Evolutionary conservation across 2,329 filamentous ascomycete genomes (phyloP).

Genomic region (Capronia epimyces): DNA sequence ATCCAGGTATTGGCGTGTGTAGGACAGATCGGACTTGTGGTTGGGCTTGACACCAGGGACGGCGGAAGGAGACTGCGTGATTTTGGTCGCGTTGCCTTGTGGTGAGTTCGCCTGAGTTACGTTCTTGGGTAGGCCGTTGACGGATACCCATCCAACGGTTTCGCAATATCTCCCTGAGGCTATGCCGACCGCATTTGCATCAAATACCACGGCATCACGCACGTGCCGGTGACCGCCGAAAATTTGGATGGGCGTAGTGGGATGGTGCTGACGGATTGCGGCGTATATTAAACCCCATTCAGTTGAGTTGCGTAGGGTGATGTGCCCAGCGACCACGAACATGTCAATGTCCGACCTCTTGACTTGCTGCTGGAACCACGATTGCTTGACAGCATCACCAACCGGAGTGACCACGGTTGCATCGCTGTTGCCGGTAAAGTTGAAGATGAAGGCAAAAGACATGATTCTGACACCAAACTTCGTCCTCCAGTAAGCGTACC

Average conservation of each 20-base stretch:
- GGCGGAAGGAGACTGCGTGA: conserved; percentile 14
- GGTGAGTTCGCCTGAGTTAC: conserved; percentile 25
- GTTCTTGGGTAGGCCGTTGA: conserved; percentile 52
- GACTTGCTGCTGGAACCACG: conserved; percentile 58
- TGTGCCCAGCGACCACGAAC: conserved; percentile 61
- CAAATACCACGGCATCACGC: conserved; percentile 60
- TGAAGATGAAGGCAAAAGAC: conserved; percentile 49
- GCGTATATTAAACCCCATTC: conserved; percentile 49
- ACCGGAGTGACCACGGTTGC: conserved; percentile 57
- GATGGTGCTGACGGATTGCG: conserved; percentile 54
- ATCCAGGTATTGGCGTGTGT: conserved; percentile 60
- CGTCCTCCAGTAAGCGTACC: conserved; percentile 49
- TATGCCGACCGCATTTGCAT: conserved; percentile 56
- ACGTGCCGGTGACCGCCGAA: conserved; percentile 63
- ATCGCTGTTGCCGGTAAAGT: conserved; percentile 55
- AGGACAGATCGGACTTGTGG: conserved; percentile 40
- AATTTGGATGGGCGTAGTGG: conserved; percentile 57
- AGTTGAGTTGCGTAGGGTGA: conserved; percentile 49
- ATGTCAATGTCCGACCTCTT: conserved; percentile 54
- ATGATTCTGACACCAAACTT: conserved; percentile 47
- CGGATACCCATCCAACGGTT: conserved; percentile 62
- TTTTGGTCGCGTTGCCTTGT: conserved; percentile 19
- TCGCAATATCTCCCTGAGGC: conserved; percentile 64
- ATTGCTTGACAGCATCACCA: conserved; percentile 47
- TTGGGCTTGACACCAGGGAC: conserved; percentile 27